Evolutionary conservation across 495 filamentous ascomycete genomes (phyloP).

Genomic region (Neohortaea acidophila): DNA sequence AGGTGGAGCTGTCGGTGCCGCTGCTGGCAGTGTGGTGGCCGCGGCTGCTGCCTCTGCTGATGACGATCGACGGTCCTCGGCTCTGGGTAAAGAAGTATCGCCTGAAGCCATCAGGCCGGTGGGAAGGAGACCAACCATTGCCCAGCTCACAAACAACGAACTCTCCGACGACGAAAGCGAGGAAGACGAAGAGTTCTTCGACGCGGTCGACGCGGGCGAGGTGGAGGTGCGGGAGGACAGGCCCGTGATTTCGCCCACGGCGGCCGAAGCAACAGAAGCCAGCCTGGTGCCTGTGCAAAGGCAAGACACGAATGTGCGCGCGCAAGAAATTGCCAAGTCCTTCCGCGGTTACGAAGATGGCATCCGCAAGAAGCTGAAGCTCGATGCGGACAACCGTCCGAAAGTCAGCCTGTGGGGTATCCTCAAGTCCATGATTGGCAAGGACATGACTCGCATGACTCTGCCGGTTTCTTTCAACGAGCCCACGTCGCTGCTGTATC

Average conservation of each 20-base stretch:
- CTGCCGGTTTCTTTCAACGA: conserved; percentile 97
- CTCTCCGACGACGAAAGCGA: conserved; percentile 56
- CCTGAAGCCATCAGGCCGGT: too few relatives aligned
- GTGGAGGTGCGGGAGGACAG: conserved; percentile 57
- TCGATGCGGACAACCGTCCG: conserved; percentile 84
- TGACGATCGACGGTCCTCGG: neutral
- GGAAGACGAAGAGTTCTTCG: conserved; percentile 88
- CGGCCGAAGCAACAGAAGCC: conserved; percentile 28
- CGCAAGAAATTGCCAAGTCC: conserved; percentile 48
- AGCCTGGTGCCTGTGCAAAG: conserved; percentile 32
- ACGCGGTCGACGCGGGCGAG: conserved; percentile 86
- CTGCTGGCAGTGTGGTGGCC: conserved; percentile 19
- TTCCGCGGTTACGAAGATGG: conserved; percentile 88
- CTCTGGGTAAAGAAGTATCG: too few relatives aligned
- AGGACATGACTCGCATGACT: conserved; percentile 99
- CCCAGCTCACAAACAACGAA: conserved; percentile 38
- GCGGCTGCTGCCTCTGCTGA: neutral
- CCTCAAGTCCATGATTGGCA: conserved; percentile 98
- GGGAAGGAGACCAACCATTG: conserved; percentile 40
- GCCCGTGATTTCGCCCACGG: conserved; percentile 25
- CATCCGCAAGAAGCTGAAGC: conserved; percentile 57
- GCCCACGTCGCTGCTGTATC: conserved; percentile 89
- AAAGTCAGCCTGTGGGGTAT: conserved; percentile 95
- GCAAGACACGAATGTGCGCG: conserved; percentile 1
- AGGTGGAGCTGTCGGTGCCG: conserved; percentile 29